Evolutionary conservation across 139 green algal species (phyloP), one percentile per base, ranked within the genome.

Genomic region (Picochlorum sp.): DNA sequence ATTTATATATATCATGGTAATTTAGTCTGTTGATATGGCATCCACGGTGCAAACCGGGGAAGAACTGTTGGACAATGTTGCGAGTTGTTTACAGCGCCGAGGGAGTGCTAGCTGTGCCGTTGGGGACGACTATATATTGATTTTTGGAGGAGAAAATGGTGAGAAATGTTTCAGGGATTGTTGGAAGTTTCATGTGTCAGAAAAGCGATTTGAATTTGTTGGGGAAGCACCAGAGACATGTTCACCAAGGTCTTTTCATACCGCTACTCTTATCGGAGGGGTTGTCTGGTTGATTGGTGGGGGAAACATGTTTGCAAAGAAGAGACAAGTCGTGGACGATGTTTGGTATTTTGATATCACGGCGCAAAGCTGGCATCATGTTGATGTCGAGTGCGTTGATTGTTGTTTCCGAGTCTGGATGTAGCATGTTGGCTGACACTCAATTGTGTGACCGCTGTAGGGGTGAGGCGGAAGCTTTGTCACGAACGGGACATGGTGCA

Each of bases 281-380:
- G 41, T 49, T 45, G 68, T 75, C 18, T 75, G 68, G 68, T 47
- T 75, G 18, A 56, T 68, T 49, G 62, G 68, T 24, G 68, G 68
- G 16, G 23, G 11, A 13, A 26, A 56, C 14, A 41, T 41, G 7
- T 41, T 41, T 41, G 34, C 34, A 41, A 11, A 41, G 34, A n/a
- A 66, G 26, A 16, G 57, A 23, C 34, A 15, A 16, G 38, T 55
- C 1, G 10, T 38, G 26, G 34, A 45, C 20, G 49, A 63, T 37
- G 52, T 49, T 23, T 41, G 59, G 6, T 54, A 34, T 4, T 75
- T 60, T 26, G 30, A 57, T 51, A 60, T 66, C 0, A 28, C 13
- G 34, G 45, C 38, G 3, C 50, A 45, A 30, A 4, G 9, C 24
- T 75, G 62, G 54, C 24, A 26, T 15, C 28, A 41, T n/a, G 8